Base-by-base conservation (phyloP, 2,329 filamentous ascomycete genomes). In the Neonectria coccinea region DNA sequence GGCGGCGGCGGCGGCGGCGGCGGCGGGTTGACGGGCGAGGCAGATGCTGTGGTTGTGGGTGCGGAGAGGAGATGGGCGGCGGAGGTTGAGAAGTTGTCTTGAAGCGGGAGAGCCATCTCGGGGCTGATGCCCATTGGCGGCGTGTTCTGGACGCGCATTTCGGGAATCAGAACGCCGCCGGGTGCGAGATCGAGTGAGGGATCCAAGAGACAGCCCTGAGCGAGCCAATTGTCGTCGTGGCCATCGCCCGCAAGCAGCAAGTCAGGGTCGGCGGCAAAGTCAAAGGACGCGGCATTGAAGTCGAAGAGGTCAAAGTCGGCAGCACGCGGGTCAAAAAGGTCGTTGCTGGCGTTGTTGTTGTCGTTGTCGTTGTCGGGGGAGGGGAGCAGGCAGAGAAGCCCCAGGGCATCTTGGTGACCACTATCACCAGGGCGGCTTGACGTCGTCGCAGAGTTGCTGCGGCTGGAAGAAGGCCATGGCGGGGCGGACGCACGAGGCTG, bases 391-490 rank as follows among this genome's bases (percentile, higher is more conserved):
- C 31, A 58, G 6, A 72, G 57, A 39, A 74, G 63, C 45, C 73
- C 70, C 66, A 73, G 45, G 29, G 45, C 44, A 56, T 60, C 62
- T 52, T 56, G 44, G 41, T 41, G 57, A 22, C 59, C 44, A 66
- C 59, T 51, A 66, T 55, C 62, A 68, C 59, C 48, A 33, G n/a
- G 60, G 51, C 10, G 64, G 58, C 52, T 63, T 36, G 66, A 61
- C 39, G 61, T 48, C 47, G 62, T 50, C 59, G 68, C 64, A 12
- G 62, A 63, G 57, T 41, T 65, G 64, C 57, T 53, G 33, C 50
- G 67, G 68, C 67, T 71, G 68, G 70, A 59, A 67, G 64, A 39
- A 63, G 50, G 50, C 59, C 68, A 70, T 71, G 59, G n/a, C 29
- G 52, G n/a, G 20, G 16, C 67, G 61, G 57, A 45, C 39, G 39